Conservation (phyloP, 345 rosid genomes). For the Hirschfeldia incana region DNA sequence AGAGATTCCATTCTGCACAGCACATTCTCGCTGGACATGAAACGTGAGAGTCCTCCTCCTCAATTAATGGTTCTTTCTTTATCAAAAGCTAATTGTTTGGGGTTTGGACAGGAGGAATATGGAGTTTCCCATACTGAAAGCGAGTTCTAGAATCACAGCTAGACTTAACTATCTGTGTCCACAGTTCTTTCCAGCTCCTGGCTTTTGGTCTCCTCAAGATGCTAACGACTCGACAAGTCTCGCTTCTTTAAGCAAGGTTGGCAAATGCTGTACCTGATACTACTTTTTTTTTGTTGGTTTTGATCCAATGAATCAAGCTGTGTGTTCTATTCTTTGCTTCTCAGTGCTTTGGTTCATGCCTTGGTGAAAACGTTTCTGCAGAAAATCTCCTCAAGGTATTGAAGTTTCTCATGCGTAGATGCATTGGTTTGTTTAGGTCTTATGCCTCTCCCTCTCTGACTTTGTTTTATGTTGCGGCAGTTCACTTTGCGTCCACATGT, state of each 20-base stretch:
- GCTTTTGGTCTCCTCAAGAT: constrained; percentile 62
- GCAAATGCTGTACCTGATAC: constrained; percentile 31
- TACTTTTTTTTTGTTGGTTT: not conserved
- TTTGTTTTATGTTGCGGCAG: constrained; percentile 45
- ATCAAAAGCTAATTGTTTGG: constrained; percentile 11
- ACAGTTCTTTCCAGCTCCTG: constrained; percentile 92
- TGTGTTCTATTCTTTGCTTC: constrained; percentile 31
- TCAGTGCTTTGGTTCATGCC: constrained; percentile 49
- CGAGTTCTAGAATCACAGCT: constrained; percentile 84
- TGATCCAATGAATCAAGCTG: not conserved
- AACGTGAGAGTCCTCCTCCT: constrained; percentile 46
- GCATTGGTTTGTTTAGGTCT: constrained; percentile 17
- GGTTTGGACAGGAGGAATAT: constrained; percentile 62
- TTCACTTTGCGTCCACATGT: constrained; percentile 92
- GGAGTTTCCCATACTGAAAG: constrained; percentile 77
- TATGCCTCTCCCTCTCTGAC: constrained; percentile 16
- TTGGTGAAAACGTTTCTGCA: constrained; percentile 54
- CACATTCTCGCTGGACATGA: constrained; percentile 95
- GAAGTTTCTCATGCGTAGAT: constrained; percentile 1
- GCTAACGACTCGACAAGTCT: constrained; percentile 35
- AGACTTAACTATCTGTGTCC: constrained; percentile 92
- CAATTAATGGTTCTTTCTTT: constrained; percentile 14
- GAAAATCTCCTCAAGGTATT: constrained; percentile 98
- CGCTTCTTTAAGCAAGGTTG: constrained; percentile 51
- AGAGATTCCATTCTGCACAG: constrained; percentile 69